These are phyloP conservation scores for Talaromyces ruber DNA, from an alignment of 495 filamentous ascomycete genomes.

Conservation along the genomic window DNA sequence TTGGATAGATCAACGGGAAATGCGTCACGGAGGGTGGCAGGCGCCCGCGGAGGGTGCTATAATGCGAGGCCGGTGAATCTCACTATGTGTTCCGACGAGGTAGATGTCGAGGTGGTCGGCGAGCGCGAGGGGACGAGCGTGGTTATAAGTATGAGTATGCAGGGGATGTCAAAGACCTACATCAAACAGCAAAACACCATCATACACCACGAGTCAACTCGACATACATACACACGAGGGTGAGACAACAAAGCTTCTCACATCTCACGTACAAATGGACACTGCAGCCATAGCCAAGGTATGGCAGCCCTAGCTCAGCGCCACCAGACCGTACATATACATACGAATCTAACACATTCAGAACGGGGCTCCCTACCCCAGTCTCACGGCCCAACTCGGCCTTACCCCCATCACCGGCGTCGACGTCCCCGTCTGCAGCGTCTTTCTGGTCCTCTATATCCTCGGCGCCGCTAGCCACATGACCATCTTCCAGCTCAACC, in stretches of 20 bases:
- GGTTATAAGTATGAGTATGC: not conserved
- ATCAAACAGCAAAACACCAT: not conserved
- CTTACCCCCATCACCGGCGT: conserved; percentile 42
- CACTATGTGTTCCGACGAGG: not conserved
- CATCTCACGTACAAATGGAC: not conserved
- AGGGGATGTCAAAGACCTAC: not conserved
- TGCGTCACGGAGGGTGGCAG: not conserved
- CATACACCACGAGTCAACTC: not conserved
- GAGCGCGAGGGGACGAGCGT: not conserved
- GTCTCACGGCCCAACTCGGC: conserved; percentile 45
- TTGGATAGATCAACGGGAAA: not conserved
- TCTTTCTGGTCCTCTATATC: conserved; percentile 61
- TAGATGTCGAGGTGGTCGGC: not conserved
- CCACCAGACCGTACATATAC: too few species aligned
- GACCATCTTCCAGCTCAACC: conserved; percentile 55
- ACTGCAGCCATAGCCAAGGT: not conserved
- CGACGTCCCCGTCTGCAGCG: conserved; percentile 57
- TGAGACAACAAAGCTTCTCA: too few species aligned
- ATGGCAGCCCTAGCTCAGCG: not conserved
- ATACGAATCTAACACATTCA: not conserved
- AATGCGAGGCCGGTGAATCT: not conserved
- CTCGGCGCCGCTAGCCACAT: conserved; percentile 52
- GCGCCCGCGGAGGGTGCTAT: not conserved
- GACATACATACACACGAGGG: not conserved
- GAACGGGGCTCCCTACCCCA: conserved; percentile 25